These are phyloP conservation scores for Neonectria coccinea DNA, from an alignment of 2,329 filamentous ascomycete genomes.

Conservation along the genomic window DNA sequence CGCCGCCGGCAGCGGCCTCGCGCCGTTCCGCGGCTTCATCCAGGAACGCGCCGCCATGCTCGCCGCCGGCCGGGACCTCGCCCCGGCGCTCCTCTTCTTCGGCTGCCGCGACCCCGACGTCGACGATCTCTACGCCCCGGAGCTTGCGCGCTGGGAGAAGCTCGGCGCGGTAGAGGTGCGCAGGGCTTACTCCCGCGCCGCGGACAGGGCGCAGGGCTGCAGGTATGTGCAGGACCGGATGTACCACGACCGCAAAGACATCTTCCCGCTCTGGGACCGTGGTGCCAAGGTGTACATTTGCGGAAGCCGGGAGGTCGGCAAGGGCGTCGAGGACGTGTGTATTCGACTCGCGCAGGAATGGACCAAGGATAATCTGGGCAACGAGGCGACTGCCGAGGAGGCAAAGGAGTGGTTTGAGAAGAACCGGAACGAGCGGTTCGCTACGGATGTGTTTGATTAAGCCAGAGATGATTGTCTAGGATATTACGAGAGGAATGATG, in stretches of 20 bases:
- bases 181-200: conserved; percentile 63
- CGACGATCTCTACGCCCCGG: conserved; percentile 71
- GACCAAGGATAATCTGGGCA: conserved; percentile 43
- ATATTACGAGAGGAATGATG: too few relatives aligned
- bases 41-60: conserved; percentile 69
- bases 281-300: conserved; percentile 73
- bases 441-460: conserved; percentile 71
- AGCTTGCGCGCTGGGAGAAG: conserved; percentile 69
- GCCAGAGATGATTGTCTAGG: not conserved
- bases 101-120: conserved; percentile 67
- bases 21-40: conserved; percentile 72
- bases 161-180: conserved; percentile 63
- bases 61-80: conserved; percentile 63
- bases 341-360: conserved; percentile 51
- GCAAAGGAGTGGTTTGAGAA: conserved; percentile 62
- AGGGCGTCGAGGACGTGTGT: conserved; percentile 58
- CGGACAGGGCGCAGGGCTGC: conserved; percentile 59
- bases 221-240: conserved; percentile 62
- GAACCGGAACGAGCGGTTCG: conserved; percentile 66
- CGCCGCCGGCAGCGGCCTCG: conserved; percentile 66
- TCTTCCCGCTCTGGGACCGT: conserved; percentile 54
- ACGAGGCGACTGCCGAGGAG: conserved; percentile 51
- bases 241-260: conserved; percentile 50
- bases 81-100: conserved; percentile 73
- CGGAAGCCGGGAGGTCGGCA: conserved; percentile 66